Evolutionary conservation across 2,329 filamentous ascomycete genomes (phyloP), one percentile per base, ranked within the genome.

Genomic region (Colletotrichum sublineola): DNA sequence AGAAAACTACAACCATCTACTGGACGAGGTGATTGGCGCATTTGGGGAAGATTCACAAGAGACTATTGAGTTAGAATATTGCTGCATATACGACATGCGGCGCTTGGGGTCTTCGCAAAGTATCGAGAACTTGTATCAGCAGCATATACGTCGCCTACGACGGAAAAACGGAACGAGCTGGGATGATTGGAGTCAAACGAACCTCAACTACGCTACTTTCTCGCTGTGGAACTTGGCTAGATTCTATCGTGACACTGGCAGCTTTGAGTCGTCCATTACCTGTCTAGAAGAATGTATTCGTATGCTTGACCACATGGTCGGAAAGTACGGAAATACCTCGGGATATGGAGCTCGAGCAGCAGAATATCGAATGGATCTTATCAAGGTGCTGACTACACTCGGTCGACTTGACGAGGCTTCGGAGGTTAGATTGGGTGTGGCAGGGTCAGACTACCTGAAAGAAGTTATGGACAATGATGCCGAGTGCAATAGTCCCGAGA

Each of bases 11-110:
- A 52, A 5, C 24, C 8, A 15, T 8, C 24, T 29, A 2, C 2
- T 29, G 11, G 11, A 29, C 24, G 24, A 52, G 12, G 48, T 14
- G 1, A 31, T 52, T 15, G 24, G 3, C 3, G 1, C 5, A 3
- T 52, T 52, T 9, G 24, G 48, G 12, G 48, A 52, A 31, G 2
- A 29, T 29, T 52, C 24, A 18, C 0, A 29, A 15, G 3, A 8
- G 5, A 14, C 14, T 6, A 15, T 8, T 1, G 1, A 0, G 2
- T 0, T 31, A 3, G 24, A 15, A 4, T 18, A 0, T 8, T 1
- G 4, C 1, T 2, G 5, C 24, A 8, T 52, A 18, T 0, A 1
- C 5, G 12, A 0, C 24, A 18, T 52, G 48, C 1, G 1, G 14
- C 8, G 3, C 1, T 18, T 31, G 24, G 0, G 5, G 5, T 31